Base-by-base conservation (phyloP, 768 basidiomycete species). In the Kwoniella newhampshirensis region DNA sequence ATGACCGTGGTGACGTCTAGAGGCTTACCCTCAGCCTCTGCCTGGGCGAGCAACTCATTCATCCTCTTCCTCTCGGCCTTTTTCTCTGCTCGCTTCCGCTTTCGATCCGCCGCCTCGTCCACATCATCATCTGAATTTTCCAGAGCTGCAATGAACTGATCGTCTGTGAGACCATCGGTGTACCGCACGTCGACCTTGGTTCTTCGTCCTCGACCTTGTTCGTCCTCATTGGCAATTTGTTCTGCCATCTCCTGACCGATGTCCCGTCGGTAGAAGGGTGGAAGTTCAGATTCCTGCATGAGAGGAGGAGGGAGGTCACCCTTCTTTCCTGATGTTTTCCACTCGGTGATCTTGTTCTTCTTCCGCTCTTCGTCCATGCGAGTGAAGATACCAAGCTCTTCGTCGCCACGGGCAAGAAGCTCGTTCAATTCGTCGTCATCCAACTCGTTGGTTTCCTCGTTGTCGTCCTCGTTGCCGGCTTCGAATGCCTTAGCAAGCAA, bases 151-250 rank as follows among this genome's bases (percentile, higher is more conserved):
- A 90, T 84, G 87, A 91, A 96, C 64, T 92, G 87, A 70, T 96
- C 94, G 65, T 98, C 94, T 50, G 85, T 87, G 54, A 98, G 81
- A 15, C 92, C 92, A 71, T 97, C 94, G 57, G 87, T 93, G 71
- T 98, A 98, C 71, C 85, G 87, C 60, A 98, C 90, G 41, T 87
- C 82, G 56, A 85, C 89, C 63, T 91, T 82, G 57, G 84, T 82
- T 64, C 92, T 83, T 73, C 89, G 86, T 32, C 92, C 93, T 60
- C 92, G 85, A 53, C 92, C 92, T 71, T 90, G 84, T 25, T 79
- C 66, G 36, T 77, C 77, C 41, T 82, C 78, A 12, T 76, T 80
- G 6, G 85, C 75, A 44, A 65, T 60, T 4, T 70, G 66, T 26
- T 57, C 62, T 28, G 76, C 70, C 39, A 77, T 81, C 49, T 89